These are phyloP conservation scores for Cyberlindnera petersonii DNA, from an alignment of 805 yeast species.

Conservation along the genomic window DNA sequence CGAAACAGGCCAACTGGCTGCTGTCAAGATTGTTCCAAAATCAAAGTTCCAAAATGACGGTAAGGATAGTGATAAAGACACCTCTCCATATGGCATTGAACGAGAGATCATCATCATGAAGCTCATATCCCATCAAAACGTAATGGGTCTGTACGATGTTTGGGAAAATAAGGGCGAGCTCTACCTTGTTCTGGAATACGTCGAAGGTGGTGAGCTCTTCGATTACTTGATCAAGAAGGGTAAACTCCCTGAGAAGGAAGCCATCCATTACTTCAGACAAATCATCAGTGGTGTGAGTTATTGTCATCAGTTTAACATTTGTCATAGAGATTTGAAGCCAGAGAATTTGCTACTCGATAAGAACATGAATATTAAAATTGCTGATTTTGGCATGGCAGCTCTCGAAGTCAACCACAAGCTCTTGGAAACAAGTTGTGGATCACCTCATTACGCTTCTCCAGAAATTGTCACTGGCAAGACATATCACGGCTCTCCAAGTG, in stretches of 20 bases:
- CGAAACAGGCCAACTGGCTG: conserved; percentile 84
- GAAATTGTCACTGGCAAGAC: conserved; percentile 94
- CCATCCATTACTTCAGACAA: conserved; percentile 83
- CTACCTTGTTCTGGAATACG: conserved; percentile 88
- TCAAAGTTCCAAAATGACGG: conserved; percentile 50
- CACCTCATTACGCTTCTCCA: conserved; percentile 98
- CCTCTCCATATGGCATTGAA: conserved; percentile 77
- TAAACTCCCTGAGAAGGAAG: conserved; percentile 82
- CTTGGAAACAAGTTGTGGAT: conserved; percentile 93
- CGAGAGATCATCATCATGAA: conserved; percentile 85
- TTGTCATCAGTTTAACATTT: conserved; percentile 81
- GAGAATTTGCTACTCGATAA: conserved; percentile 78
- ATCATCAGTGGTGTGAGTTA: conserved; percentile 79
- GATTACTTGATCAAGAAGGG: conserved; percentile 89
- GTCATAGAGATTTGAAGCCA: conserved; percentile 85
- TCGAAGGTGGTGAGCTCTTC: conserved; percentile 95
- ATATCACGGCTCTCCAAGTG: conserved; percentile 95
- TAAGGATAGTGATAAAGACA: conserved; percentile 43
- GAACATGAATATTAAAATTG: conserved; percentile 86
- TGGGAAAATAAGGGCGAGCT: conserved; percentile 84
- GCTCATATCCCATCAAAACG: conserved; percentile 71
- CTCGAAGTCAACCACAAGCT: conserved; percentile 76
- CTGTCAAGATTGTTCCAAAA: conserved; percentile 94
- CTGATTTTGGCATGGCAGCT: conserved; percentile 99
- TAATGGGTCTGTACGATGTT: conserved; percentile 74